Percentiles rank a stretch among this genome's conserved stretches.
phyloP scores from a whole-genome alignment of 495 filamentous ascomycete species.

The Neurospora terricola region DNA sequence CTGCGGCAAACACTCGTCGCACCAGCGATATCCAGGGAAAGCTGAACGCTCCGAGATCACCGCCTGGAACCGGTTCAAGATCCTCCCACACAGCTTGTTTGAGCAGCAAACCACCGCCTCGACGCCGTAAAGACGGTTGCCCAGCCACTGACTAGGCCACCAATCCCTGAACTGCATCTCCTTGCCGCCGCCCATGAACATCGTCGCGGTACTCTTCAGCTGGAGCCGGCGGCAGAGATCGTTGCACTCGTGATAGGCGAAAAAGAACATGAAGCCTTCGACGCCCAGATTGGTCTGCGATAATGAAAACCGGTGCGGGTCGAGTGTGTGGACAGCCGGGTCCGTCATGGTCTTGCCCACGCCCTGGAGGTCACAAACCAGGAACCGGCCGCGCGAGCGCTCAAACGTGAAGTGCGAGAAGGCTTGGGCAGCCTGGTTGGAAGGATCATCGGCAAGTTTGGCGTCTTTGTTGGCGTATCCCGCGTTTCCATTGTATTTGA shows the following conservation, averaged over 20 bases:
- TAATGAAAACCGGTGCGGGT: conserved; percentile 20
- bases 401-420: conserved; percentile 37
- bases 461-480: conserved; percentile 22
- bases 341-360: conserved; percentile 26
- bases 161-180: conserved; percentile 11
- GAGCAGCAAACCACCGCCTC: conserved; percentile 24
- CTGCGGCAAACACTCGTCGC: conserved; percentile 22
- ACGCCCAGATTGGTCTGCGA: conserved; percentile 16
- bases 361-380: conserved; percentile 27
- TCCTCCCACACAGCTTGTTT: conserved; percentile 27
- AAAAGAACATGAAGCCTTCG: conserved; percentile 32
- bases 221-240: conserved; percentile 26
- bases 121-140: not conserved
- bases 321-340: conserved; percentile 24
- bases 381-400: conserved; percentile 25
- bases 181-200: conserved; percentile 12
- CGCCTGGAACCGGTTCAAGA: conserved; percentile 11
- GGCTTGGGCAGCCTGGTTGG: conserved; percentile 25
- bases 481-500: conserved; percentile 32
- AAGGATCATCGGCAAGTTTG: not conserved
- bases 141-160: conserved; percentile 8
- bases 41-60: conserved; percentile 3
- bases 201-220: conserved; percentile 19
- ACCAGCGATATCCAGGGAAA: conserved; percentile 19
- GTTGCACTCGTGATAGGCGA: conserved; percentile 28